Percentiles rank a stretch among this genome's conserved stretches.
Evolutionary conservation across 176 grass and related monocot genomes (phyloP).

Genomic region (Chrysopogon serrulatus): DNA sequence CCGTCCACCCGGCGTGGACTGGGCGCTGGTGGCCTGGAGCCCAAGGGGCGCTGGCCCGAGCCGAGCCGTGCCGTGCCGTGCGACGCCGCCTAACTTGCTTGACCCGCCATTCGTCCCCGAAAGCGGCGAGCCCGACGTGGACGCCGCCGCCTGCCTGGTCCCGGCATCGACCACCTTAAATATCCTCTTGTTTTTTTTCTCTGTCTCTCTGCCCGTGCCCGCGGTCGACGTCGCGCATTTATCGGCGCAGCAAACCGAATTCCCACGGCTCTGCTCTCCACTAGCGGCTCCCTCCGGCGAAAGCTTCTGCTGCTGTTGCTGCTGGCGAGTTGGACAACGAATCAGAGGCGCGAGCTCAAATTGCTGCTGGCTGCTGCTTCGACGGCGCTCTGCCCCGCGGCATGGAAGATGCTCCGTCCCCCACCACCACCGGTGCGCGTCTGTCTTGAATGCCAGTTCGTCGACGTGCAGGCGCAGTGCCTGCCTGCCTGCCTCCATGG

Average conservation of each 20-base stretch:
- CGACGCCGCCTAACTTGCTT: slow-evolving; percentile 36
- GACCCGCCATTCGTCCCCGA: slow-evolving; percentile 41
- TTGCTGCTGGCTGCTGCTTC: neutral
- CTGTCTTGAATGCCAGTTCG: neutral
- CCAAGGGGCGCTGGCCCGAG: neutral
- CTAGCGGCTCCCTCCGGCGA: neutral
- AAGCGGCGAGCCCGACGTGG: slow-evolving; percentile 35
- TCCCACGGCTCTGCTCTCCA: slow-evolving; percentile 5
- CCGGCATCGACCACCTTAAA: slow-evolving; percentile 3
- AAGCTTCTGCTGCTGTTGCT: neutral
- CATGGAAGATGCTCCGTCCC: neutral
- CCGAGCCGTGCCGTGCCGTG: slow-evolving; percentile 11
- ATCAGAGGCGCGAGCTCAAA: neutral
- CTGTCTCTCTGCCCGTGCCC: slow-evolving; percentile 16
- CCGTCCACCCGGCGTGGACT: slow-evolving; percentile 15
- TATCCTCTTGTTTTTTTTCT: neutral
- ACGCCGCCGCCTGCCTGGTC: neutral
- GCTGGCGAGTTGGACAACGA: neutral
- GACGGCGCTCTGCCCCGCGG: neutral
- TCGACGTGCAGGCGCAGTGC: neutral
- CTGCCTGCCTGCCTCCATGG: neutral
- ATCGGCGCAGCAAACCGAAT: neutral
- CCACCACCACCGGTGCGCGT: neutral
- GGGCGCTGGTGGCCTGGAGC: no score
- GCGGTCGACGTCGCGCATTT: slow-evolving; percentile 30